Evolutionary conservation across 2,329 filamentous ascomycete genomes (phyloP).

Genomic region (Monascus ruber): DNA sequence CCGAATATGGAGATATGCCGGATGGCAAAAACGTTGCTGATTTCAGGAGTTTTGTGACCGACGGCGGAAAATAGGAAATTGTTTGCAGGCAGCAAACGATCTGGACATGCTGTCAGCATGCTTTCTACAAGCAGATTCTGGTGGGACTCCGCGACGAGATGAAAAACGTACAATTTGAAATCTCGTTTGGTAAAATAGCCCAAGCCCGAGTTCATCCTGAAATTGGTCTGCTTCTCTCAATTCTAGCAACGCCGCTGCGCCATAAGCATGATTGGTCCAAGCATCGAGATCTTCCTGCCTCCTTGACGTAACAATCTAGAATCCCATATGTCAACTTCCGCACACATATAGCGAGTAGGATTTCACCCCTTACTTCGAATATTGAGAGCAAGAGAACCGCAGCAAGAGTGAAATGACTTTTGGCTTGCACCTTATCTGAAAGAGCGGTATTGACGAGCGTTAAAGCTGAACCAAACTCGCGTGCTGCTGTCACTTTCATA

Average conservation of each 20-base stretch:
- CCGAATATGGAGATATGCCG: conserved; percentile 15
- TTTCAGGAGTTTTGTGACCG: conserved; percentile 20
- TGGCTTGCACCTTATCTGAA: conserved; percentile 21
- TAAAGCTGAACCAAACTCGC: conserved; percentile 45
- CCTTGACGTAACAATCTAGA: conserved; percentile 28
- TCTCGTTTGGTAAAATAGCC: conserved; percentile 44
- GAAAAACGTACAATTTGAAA: conserved; percentile 41
- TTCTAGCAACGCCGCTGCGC: conserved; percentile 48
- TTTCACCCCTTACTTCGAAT: conserved; percentile 42
- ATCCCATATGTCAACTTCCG: conserved; percentile 2
- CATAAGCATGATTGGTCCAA: conserved; percentile 49
- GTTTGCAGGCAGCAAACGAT: conserved; percentile 26
- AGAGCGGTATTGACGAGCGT: conserved; percentile 29
- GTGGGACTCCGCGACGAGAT: not conserved
- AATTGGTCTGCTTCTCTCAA: conserved; percentile 28
- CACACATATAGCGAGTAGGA: not conserved
- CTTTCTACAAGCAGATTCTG: not conserved
- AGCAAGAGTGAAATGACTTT: conserved; percentile 35
- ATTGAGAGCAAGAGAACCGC: conserved; percentile 49
- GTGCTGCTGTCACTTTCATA: conserved; percentile 37
- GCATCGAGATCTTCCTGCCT: conserved; percentile 37
- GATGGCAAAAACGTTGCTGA: conserved; percentile 18
- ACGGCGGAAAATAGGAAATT: conserved; percentile 17
- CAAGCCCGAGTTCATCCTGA: conserved; percentile 35
- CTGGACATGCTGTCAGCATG: conserved; percentile 11